These are phyloP conservation scores for Ustilago loliicola DNA, from an alignment of 1,284 basidiomycete genomes.

Conservation along the genomic window DNA sequence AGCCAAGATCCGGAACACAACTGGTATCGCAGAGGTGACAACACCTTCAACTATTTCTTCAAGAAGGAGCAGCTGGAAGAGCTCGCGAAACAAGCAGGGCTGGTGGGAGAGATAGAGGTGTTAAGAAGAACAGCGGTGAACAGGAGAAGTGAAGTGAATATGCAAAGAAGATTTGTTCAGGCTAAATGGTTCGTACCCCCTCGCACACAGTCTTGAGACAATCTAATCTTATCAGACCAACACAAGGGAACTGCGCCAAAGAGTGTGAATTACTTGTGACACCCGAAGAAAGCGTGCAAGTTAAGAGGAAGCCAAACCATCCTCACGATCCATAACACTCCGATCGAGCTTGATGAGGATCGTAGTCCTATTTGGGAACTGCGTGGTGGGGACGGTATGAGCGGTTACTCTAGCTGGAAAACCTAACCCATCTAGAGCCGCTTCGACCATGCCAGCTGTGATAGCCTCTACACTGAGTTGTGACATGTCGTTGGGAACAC, in stretches of 20 bases:
- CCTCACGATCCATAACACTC: slow-evolving; percentile 66
- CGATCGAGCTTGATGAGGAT: slow-evolving; percentile 69
- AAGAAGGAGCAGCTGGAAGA: slow-evolving; percentile 55
- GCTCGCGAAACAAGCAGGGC: slow-evolving; percentile 32
- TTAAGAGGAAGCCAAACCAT: slow-evolving; percentile 45
- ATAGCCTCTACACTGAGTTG: slow-evolving; percentile 95
- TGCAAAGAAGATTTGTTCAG: slow-evolving; percentile 63
- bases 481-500: slow-evolving; percentile 92
- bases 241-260: no score
- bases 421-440: slow-evolving; percentile 92
- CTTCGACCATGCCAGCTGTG: slow-evolving; percentile 96
- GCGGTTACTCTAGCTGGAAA: slow-evolving; percentile 97
- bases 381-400: slow-evolving; percentile 87
- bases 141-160: slow-evolving; percentile 37
- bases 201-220: not conserved
- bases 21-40: slow-evolving; percentile 70
- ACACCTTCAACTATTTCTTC: slow-evolving; percentile 71
- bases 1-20: slow-evolving; percentile 33
- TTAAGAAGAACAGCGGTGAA: slow-evolving; percentile 37
- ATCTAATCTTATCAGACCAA: no score
- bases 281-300: not conserved
- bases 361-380: slow-evolving; percentile 76
- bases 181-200: slow-evolving; percentile 57
- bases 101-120: slow-evolving; percentile 51
- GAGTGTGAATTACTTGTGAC: not conserved